A percentile compares a stretch with the other conserved stretches of the same genome.
phyloP scores from a whole-genome alignment of 331 rosid species.

The Acacia concinna region DNA sequence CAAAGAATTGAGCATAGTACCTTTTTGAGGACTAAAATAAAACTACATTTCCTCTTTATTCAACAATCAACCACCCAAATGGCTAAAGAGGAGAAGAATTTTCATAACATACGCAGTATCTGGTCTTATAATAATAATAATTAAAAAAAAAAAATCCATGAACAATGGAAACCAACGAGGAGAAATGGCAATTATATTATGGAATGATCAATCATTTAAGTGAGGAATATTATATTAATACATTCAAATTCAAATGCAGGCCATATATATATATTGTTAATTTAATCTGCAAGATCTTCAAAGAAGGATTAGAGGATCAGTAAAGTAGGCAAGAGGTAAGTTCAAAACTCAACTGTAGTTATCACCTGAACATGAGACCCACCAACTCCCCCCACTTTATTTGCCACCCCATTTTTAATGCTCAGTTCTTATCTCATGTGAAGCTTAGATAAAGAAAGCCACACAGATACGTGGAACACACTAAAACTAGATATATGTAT shows the following conservation, averaged over 20 bases:
- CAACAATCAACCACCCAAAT: neutral
- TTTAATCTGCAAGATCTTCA: neutral
- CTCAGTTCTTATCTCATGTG: constrained; percentile 33
- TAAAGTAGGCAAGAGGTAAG: neutral
- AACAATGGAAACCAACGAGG: neutral
- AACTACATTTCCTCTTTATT: neutral
- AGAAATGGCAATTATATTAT: neutral
- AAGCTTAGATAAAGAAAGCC: constrained; percentile 13
- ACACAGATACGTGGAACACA: neutral
- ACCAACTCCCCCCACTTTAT: constrained; percentile 14
- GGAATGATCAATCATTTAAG: constrained; percentile 1
- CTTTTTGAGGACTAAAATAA: neutral
- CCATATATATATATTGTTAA: neutral
- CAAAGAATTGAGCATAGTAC: neutral
- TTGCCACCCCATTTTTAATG: constrained; percentile 18
- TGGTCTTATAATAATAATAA: neutral
- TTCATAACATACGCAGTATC: constrained; percentile 8
- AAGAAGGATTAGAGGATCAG: neutral
- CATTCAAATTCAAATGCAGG: neutral
- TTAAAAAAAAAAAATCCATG: neutral
- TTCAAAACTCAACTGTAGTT: constrained; percentile 13
- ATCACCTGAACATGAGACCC: constrained; percentile 40
- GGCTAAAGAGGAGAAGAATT: neutral
- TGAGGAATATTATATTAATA: neutral
- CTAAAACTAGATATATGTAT: neutral